Percentiles rank a stretch among this genome's conserved stretches.
phyloP scores from a whole-genome alignment of 1,139 yeast genomes.

The Candida sojae region DNA sequence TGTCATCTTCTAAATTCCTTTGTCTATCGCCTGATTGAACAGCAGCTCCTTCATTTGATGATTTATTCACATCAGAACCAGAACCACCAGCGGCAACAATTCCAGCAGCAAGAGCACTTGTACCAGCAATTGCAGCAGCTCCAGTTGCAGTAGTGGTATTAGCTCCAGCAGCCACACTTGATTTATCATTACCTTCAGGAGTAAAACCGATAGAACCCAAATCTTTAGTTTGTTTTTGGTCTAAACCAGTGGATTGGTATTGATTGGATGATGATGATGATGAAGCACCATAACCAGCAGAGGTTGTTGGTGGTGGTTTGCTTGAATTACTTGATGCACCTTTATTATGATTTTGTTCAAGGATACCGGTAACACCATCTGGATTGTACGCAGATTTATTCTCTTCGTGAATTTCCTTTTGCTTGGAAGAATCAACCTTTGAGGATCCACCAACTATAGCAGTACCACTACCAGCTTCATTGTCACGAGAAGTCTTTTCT shows the following conservation, averaged over 20 bases:
- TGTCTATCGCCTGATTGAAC: not conserved
- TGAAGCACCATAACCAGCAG: conserved; percentile 5
- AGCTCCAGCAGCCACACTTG: conserved; percentile 7
- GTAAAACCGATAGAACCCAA: too few species aligned
- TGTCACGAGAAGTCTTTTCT: conserved; percentile 7
- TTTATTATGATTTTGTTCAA: conserved; percentile 11
- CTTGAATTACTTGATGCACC: not conserved
- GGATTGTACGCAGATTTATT: conserved; percentile 34
- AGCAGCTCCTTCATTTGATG: not conserved
- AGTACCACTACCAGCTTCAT: conserved; percentile 7
- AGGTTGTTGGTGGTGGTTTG: not conserved
- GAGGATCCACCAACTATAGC: not conserved
- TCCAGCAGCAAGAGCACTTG: not conserved
- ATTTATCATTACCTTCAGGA: not conserved
- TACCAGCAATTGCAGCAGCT: conserved; percentile 5
- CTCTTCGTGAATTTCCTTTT: conserved; percentile 25
- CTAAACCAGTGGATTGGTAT: too few species aligned
- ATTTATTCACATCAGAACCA: not conserved
- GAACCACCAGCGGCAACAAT: not conserved
- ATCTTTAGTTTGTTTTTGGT: too few species aligned
- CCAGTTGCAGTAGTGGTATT: conserved; percentile 6
- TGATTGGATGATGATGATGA: not conserved
- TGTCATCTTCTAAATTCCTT: conserved; percentile 7
- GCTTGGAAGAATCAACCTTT: conserved; percentile 17
- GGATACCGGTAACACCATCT: conserved; percentile 24